Evolutionary conservation across 2,329 filamentous ascomycete species (phyloP), one percentile per base, ranked within the genome.

Genomic region (Coniella lustricola): DNA sequence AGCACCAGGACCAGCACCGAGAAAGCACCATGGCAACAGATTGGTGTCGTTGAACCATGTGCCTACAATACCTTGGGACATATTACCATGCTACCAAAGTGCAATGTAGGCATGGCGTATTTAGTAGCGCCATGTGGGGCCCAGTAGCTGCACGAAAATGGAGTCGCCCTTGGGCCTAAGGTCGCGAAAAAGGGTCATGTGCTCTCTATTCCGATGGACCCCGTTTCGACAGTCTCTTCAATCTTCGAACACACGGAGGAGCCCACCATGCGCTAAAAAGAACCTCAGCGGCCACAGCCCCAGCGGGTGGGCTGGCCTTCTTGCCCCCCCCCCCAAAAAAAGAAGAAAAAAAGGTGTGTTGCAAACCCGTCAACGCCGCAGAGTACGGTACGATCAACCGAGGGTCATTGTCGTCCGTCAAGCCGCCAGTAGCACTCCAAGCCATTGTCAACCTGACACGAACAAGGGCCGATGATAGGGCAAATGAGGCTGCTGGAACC

Each of bases 381-480:
- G n/a, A 18, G 18, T 43, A 36, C 46, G 40, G 37, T 37, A 21
- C 18, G 29, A 29, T 17, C 39, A 33, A 25, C 35, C 48, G 32
- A 52, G 50, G 50, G 50, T 52, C 50, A 52, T 39, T 52, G 50
- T 52, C 50, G 40, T 41, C 50, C 47, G 49, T 20, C 25, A 14
- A 46, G 14, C 12, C 14, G 29, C 25, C 25, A 29, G 14, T 35
- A n/a, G 13, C 12, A 7, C 33, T 35, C 33, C 7, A 4, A 16
- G 12, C 33, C 33, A 35, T 32, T 12, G 39, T 41, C n/a, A 16
- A 25, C 29, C 40, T 33, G 29, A 17, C 18, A 10, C 17, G 25
- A 17, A 8, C n/a, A 9, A n/a, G 16, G 22, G 38, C 38, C 22
- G 21, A 7, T 41, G 38, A 18, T 41, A 25, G 13, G n/a, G 38